These are phyloP conservation scores for Brassica incana DNA, from an alignment of 345 rosid species.

Conservation along the genomic window DNA sequence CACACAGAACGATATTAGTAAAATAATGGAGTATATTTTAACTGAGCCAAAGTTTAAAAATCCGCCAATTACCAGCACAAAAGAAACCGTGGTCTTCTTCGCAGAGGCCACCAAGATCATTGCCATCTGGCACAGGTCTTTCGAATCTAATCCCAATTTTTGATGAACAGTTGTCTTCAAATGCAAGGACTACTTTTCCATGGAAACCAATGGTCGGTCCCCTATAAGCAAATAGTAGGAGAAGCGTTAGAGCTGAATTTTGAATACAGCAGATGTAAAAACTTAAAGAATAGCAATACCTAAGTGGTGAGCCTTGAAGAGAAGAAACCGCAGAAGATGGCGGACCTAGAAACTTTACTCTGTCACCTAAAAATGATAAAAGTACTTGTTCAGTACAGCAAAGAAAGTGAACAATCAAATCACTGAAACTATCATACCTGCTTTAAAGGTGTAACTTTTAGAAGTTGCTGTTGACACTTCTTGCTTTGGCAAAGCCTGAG, in stretches of 20 bases:
- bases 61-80: conserved; percentile 62
- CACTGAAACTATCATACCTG: neutral
- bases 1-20: conserved; percentile 1
- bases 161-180: conserved; percentile 84
- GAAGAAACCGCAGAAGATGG: neutral
- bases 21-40: neutral
- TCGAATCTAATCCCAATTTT: conserved; percentile 97
- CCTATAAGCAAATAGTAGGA: neutral
- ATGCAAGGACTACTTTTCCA: conserved; percentile 18
- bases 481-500: conserved; percentile 78
- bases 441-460: neutral
- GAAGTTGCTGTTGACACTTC: neutral
- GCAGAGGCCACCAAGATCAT: conserved; percentile 89
- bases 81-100: conserved; percentile 91
- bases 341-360: neutral
- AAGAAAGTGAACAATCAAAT: neutral
- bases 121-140: conserved; percentile 80
- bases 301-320: neutral
- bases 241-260: neutral
- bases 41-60: neutral
- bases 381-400: neutral
- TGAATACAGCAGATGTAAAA: neutral
- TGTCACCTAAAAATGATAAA: neutral
- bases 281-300: neutral
- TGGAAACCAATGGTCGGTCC: neutral